Evolutionary conservation across 2,329 filamentous ascomycete genomes (phyloP).

Genomic region (Talaromyces sp.): DNA sequence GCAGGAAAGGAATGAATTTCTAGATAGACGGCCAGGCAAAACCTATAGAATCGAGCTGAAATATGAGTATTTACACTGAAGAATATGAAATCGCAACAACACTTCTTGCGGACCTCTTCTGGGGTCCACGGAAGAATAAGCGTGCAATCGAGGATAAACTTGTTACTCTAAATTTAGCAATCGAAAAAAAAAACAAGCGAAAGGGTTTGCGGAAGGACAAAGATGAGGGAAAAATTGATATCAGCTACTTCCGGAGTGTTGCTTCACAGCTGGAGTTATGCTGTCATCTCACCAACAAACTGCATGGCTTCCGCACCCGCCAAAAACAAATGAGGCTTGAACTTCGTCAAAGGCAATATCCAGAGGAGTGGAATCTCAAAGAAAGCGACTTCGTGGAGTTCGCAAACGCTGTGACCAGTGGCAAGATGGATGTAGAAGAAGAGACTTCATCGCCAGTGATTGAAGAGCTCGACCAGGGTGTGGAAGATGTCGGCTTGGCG

Average conservation of each 20-base stretch:
- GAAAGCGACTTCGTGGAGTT: neutral
- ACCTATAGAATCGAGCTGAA: too few species aligned
- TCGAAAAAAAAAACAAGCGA: neutral
- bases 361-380: neutral
- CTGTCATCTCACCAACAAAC: neutral
- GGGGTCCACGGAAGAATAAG: neutral
- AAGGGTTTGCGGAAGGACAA: neutral
- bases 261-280: neutral
- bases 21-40: too few species aligned
- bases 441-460: too few species aligned
- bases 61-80: neutral
- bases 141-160: neutral
- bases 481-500: neutral
- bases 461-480: neutral
- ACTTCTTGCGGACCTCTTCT: neutral
- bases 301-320: neutral
- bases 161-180: neutral
- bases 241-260: neutral
- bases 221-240: constrained; percentile 1
- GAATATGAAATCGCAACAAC: neutral
- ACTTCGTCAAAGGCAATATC: neutral
- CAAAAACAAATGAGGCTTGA: neutral
- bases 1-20: too few species aligned
- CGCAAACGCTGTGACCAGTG: neutral
- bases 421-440: neutral